Evolutionary conservation across 768 basidiomycete genomes (phyloP).

Genomic region (Collybia sordida): DNA sequence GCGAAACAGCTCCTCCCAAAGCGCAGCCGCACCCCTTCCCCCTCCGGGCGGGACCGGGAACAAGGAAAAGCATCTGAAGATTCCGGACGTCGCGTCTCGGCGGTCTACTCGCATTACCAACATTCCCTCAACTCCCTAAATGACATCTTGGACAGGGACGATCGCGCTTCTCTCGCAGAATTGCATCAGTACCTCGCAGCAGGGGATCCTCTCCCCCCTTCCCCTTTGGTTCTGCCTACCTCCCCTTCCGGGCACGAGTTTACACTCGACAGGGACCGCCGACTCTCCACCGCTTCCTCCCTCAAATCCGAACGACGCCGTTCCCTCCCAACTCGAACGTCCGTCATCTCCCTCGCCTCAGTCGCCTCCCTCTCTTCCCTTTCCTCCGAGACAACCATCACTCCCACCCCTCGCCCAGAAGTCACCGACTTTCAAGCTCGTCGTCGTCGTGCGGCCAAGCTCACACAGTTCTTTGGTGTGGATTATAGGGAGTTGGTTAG

Average conservation of each 20-base stretch:
- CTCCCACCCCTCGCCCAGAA: constrained; percentile 41
- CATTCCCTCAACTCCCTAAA: constrained; percentile 79
- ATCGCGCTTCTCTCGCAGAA: constrained; percentile 70
- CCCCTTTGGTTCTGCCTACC: background rate
- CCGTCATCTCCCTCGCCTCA: constrained; percentile 57
- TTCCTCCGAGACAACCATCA: too few species aligned
- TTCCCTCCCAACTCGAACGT: constrained; percentile 67
- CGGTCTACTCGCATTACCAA: constrained; percentile 74
- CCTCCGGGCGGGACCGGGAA: too few species aligned
- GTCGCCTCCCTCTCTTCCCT: constrained; percentile 36
- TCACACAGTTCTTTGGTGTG: constrained; percentile 86
- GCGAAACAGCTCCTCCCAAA: constrained; percentile 46
- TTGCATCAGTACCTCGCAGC: constrained; percentile 65
- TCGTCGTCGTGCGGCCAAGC: constrained; percentile 75
- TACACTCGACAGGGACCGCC: constrained; percentile 22
- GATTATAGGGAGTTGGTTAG: constrained; percentile 76
- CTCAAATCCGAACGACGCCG: constrained; percentile 62
- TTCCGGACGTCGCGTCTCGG: constrained; percentile 30
- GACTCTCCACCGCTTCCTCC: constrained; percentile 37
- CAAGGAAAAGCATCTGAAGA: too few species aligned
- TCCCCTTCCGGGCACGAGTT: constrained; percentile 24
- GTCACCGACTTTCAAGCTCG: constrained; percentile 66
- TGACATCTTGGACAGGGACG: constrained; percentile 80
- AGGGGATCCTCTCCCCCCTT: constrained; percentile 2
- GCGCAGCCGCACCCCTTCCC: constrained; percentile 5